These are phyloP conservation scores for Akebia trifoliata DNA, from an alignment of 164 flowering plant species.

Conservation along the genomic window DNA sequence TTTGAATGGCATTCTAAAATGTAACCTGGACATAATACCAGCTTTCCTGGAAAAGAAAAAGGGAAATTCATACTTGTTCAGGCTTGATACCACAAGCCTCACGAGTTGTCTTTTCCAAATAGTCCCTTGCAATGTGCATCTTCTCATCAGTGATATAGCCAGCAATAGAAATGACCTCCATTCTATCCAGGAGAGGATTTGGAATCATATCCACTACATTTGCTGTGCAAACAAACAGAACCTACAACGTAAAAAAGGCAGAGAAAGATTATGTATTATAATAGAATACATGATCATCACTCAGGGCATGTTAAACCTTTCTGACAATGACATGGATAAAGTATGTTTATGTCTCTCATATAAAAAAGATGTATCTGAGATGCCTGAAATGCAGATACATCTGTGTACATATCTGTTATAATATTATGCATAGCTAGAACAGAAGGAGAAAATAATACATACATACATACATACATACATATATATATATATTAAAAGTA, in stretches of 20 bases:
- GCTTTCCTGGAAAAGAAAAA: not conserved
- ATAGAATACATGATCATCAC: too few species aligned
- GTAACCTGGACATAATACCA: not conserved
- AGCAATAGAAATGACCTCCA: constrained; percentile 92
- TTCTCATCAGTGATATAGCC: constrained; percentile 98
- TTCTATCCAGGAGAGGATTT: constrained; percentile 87
- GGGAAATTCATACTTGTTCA: constrained; percentile 52
- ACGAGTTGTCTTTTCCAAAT: constrained; percentile 80
- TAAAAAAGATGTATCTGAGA: too few species aligned
- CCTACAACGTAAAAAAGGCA: constrained; percentile 42
- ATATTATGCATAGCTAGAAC: too few species aligned
- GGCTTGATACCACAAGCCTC: constrained; percentile 92
- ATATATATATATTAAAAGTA: too few species aligned
- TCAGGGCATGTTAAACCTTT: too few species aligned
- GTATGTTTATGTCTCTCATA: too few species aligned
- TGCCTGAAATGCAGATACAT: too few species aligned
- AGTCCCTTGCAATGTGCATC: constrained; percentile 92
- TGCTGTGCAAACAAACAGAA: constrained; percentile 97
- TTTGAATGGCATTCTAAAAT: not conserved
- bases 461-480: too few species aligned
- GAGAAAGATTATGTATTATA: too few species aligned
- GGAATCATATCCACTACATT: constrained; percentile 91
- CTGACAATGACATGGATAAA: too few species aligned
- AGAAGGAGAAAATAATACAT: too few species aligned
- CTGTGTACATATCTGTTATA: too few species aligned